phyloP scores from a whole-genome alignment of 1,139 yeast species.

The Geotrichum macrosporum region DNA sequence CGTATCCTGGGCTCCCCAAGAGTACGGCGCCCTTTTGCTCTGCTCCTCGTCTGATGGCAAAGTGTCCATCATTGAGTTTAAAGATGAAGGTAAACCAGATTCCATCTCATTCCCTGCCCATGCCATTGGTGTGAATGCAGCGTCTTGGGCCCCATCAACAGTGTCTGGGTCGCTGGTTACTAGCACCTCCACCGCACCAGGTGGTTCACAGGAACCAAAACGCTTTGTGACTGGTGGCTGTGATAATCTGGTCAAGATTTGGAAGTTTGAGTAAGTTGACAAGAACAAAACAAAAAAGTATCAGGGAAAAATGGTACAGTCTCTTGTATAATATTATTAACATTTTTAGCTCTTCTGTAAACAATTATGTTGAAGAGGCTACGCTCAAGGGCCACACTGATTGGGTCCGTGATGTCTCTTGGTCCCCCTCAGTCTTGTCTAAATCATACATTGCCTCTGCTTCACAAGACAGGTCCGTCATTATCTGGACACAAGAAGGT shows the following conservation, averaged over 20 bases:
- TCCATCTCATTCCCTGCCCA: constrained; percentile 70
- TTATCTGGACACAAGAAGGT: constrained; percentile 84
- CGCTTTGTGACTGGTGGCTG: constrained; percentile 93
- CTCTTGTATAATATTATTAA: no score
- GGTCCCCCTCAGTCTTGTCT: constrained; percentile 89
- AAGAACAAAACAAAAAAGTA: no score
- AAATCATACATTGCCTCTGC: constrained; percentile 93
- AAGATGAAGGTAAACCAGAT: constrained; percentile 81
- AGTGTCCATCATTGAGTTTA: constrained; percentile 84
- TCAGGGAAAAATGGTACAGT: no score
- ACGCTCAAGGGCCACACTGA: constrained; percentile 70
- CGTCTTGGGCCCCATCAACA: constrained; percentile 86
- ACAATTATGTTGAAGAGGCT: constrained; percentile 64
- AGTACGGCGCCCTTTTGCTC: constrained; percentile 83
- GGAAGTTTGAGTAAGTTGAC: constrained; percentile 55
- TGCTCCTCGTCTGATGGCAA: constrained; percentile 93
- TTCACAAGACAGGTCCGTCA: constrained; percentile 90
- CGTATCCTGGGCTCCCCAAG: constrained; percentile 96
- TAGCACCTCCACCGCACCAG: constrained; percentile 29
- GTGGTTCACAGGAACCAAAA: constrained; percentile 40
- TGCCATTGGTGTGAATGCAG: constrained; percentile 88
- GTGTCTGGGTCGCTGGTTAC: constrained; percentile 39
- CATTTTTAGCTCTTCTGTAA: constrained; percentile 38
- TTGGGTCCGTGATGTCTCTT: constrained; percentile 73
- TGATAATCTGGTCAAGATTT: constrained; percentile 85